Evolutionary conservation across 1,284 basidiomycete genomes (phyloP), one percentile per base, ranked within the genome.

Genomic region (Ceratobasidium sp.): DNA sequence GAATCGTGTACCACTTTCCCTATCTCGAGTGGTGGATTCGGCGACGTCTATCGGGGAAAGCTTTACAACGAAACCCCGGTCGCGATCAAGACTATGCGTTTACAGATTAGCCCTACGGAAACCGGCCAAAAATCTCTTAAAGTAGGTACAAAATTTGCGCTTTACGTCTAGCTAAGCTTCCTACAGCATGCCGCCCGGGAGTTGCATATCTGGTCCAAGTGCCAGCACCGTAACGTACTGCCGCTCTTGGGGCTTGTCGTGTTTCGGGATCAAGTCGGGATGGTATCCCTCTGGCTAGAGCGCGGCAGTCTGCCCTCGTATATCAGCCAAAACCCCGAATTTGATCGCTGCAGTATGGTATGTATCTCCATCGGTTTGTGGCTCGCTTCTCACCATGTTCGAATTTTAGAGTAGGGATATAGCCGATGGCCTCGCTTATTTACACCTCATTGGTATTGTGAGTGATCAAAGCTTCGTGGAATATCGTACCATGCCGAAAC

Each of bases 171-270:
- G n/a, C n/a, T n/a, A n/a, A n/a, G n/a, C n/a, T n/a, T n/a, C 46
- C 4, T 49, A 49, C 2, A 49, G 46, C 46, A 19, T 49, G 46
- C 46, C 9, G 61, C 61, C 2, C 34, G 40, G 13, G 61, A 64
- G 8, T 11, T 64, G 11, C 40, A 64, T 44, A 34, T 37, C 2
- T 64, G 61, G 61, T 64, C 61, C 11, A 64, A 64, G 25, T 64
- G 61, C 61, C n/a, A 43, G 5, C 61, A 44, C 15, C 61, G 37
- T 1, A 64, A 64, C 19, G 40, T 64, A 6, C 13, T 46, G 4
- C 6, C 19, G n/a, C 61, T 43, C 1, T 11, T 25, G 0, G 61
- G 61, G 43, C 43, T 64, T 4, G 61, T 43, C 40, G 34, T 40
- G 2, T 64, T 64, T 44, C 61, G 40, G 5, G 61, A 40, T n/a